phyloP scores from a whole-genome alignment of 1,284 basidiomycete genomes.

The Sanguinoderma infundibulare region DNA sequence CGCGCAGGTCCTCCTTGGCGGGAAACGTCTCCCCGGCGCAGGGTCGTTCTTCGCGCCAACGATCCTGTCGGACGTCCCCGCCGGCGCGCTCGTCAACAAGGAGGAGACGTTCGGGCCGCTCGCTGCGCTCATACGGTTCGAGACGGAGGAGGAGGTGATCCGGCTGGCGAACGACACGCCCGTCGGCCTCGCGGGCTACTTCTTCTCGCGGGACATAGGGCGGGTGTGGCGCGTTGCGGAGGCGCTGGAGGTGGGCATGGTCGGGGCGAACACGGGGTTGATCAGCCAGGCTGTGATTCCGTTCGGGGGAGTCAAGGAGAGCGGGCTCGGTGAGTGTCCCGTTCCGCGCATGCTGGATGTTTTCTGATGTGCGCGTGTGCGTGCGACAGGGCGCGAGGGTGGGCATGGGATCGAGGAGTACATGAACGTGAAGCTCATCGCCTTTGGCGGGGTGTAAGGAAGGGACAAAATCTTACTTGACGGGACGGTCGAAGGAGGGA shows the following conservation, averaged over 20 bases:
- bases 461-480: too few species aligned
- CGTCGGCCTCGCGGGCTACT: conserved; percentile 92
- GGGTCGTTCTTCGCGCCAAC: conserved; percentile 88
- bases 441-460: conserved; percentile 55
- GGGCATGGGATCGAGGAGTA: conserved; percentile 87
- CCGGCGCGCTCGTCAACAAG: conserved; percentile 59
- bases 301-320: conserved; percentile 94
- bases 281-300: conserved; percentile 85
- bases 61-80: conserved; percentile 86
- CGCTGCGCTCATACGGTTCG: conserved; percentile 82
- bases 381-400: conserved; percentile 73
- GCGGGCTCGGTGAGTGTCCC: conserved; percentile 65
- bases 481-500: too few species aligned
- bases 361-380: conserved; percentile 16
- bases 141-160: conserved; percentile 92
- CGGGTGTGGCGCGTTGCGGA: conserved; percentile 98
- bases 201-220: conserved; percentile 90
- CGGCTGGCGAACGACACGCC: conserved; percentile 84
- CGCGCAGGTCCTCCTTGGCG: conserved; percentile 89
- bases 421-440: conserved; percentile 80
- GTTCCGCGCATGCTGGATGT: background rate
- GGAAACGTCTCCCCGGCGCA: conserved; percentile 60
- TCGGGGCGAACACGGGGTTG: conserved; percentile 85
- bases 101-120: conserved; percentile 94
- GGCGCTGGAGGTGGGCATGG: conserved; percentile 96